Evolutionary conservation across 805 yeast genomes (phyloP), one percentile per base, ranked within the genome.

Genomic region (Wickerhamiella cacticola): DNA sequence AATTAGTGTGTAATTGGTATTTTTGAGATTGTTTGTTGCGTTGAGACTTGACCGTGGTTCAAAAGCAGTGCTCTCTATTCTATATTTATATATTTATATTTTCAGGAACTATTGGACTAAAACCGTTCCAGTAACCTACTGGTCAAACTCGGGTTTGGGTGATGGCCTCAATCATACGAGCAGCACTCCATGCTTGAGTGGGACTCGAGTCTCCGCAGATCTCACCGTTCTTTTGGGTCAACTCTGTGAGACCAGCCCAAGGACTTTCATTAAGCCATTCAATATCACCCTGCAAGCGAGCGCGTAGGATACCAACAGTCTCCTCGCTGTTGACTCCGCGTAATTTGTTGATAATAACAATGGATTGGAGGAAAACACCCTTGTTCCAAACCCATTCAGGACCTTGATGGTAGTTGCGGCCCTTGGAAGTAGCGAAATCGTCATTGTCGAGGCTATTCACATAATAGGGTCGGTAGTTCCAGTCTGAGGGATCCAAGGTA

Each of bases 301-400:
- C 63, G 51, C 80, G 77, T 29, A 86, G 58, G 19, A 81, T 62
- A 43, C 72, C 74, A 2, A 71, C 66, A 2, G 79, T 67, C 76
- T 26, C 63, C 55, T 9, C 56, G 53, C 42, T 56, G 50, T 36
- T 53, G 18, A 52, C 57, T 58, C 50, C 62, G 58, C 47, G 64
- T 57, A 53, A 72, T 65, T 12, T 59, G 57, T 70, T 63, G 59
- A 81, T 76, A 41, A 67, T 62, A 33, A 75, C 67, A 57, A 71
- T 78, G 0, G 97, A 95, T 53, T 96, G 74, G 55, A 92, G 65
- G 60, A 86, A 89, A 63, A 78, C 87, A 2, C 98, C 98, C 22
- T 73, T 71, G 50, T 79, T 75, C 96, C 96, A 89, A 28, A 84
- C 82, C 98, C 98, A 89, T 62, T 92, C 98, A 2, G 98, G 98